phyloP scores from a whole-genome alignment of 495 filamentous ascomycete species.

The Daldinia concentrica region DNA sequence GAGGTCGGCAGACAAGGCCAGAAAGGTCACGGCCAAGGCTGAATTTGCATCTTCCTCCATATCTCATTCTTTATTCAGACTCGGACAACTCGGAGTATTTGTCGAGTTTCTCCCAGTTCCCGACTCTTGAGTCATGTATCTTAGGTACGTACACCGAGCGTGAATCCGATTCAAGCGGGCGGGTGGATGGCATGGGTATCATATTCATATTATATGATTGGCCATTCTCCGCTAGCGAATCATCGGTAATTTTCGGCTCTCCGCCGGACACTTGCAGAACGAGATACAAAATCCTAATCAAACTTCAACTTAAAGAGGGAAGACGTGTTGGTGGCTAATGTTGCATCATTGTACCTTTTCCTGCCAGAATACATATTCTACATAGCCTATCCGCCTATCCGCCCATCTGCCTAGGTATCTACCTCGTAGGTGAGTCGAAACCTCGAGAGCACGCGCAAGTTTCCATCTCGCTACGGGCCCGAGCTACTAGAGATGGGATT shows the following conservation, averaged over 20 bases:
- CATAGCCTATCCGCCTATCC: background rate
- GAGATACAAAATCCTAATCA: constrained; percentile 15
- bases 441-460: background rate
- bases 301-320: constrained; percentile 24
- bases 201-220: background rate
- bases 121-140: too few species aligned
- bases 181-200: constrained; percentile 1
- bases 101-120: too few species aligned
- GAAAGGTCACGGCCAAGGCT: background rate
- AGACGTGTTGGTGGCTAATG: constrained; percentile 29
- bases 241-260: constrained; percentile 3
- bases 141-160: background rate
- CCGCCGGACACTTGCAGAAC: constrained; percentile 2
- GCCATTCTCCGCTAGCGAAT: background rate
- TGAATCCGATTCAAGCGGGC: too few species aligned
- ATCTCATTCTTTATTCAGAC: background rate
- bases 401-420: too few species aligned
- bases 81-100: background rate
- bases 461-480: background rate
- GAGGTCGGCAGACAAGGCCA: background rate
- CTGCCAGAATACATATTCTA: constrained; percentile 12
- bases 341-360: constrained; percentile 26
- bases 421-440: background rate
- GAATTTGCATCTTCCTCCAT: background rate
- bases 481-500: constrained; percentile 10